Evolutionary conservation across 495 filamentous ascomycete genomes (phyloP).

Genomic region (Aspergillus olivimuriae): DNA sequence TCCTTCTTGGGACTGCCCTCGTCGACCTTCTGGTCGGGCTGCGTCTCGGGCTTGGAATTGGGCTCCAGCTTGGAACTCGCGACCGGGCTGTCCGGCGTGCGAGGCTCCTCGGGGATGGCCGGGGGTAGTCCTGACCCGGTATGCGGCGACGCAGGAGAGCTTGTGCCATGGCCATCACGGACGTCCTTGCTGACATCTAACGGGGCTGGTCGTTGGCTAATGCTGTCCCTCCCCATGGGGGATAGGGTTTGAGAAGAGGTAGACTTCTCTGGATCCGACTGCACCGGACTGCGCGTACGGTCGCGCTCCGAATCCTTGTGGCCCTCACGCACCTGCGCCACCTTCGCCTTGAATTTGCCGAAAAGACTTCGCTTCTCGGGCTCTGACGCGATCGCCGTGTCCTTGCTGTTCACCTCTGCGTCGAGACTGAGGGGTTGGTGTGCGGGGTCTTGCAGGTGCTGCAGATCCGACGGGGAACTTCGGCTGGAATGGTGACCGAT

Average conservation of each 20-base stretch:
- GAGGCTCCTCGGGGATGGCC: constrained; percentile 37
- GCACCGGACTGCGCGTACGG: constrained; percentile 46
- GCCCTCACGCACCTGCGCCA: constrained; percentile 68
- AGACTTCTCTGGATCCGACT: constrained; percentile 25
- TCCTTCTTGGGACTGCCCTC: constrained; percentile 16
- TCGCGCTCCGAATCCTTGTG: constrained; percentile 55
- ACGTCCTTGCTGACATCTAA: constrained; percentile 22
- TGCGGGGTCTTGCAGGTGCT: constrained; percentile 29
- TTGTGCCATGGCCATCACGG: constrained; percentile 17
- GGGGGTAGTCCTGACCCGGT: constrained; percentile 30
- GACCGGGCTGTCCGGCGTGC: constrained; percentile 25
- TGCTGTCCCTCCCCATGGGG: constrained; percentile 12
- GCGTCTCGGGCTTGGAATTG: no score
- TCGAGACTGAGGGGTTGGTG: constrained; percentile 34
- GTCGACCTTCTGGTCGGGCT: no score
- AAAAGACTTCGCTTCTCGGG: constrained; percentile 65
- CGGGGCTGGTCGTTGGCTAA: constrained; percentile 17
- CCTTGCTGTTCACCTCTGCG: constrained; percentile 30
- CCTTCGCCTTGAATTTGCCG: constrained; percentile 79
- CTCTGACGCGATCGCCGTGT: constrained; percentile 36
- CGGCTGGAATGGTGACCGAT: constrained; percentile 41
- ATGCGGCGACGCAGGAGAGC: constrained; percentile 29
- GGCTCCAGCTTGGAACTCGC: not conserved
- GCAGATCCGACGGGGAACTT: constrained; percentile 22
- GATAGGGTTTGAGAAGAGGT: constrained; percentile 22